Conservation (phyloP, 192 early-diverging fungal genomes). For the Dissophora globulifera region DNA sequence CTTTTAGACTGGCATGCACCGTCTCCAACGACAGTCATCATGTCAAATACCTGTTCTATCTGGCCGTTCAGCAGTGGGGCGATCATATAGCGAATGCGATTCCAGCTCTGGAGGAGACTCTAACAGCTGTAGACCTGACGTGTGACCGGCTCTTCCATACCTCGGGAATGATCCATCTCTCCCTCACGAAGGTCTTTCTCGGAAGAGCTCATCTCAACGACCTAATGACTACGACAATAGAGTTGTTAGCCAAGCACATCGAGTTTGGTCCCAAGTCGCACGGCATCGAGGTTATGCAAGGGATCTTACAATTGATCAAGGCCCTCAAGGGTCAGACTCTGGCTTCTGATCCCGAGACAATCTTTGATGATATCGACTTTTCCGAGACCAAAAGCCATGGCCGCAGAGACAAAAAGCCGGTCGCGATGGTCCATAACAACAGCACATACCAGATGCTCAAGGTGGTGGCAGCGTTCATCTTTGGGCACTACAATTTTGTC, state of each 20-base stretch:
- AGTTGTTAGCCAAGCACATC: constrained; percentile 32
- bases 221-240: constrained; percentile 32
- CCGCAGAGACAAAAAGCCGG: not conserved
- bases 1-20: constrained; percentile 21
- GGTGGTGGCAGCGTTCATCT: constrained; percentile 30
- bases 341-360: constrained; percentile 30
- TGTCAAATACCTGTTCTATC: constrained; percentile 39
- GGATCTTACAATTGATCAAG: constrained; percentile 44
- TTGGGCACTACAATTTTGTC: constrained; percentile 32
- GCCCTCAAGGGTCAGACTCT: constrained; percentile 37
- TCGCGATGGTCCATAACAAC: constrained; percentile 37
- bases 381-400: constrained; percentile 20
- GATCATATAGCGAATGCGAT: constrained; percentile 35
- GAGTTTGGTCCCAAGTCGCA: constrained; percentile 50
- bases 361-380: constrained; percentile 42
- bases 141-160: constrained; percentile 50
- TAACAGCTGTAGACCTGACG: constrained; percentile 44
- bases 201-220: constrained; percentile 39
- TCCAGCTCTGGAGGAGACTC: constrained; percentile 37
- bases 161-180: constrained; percentile 45
- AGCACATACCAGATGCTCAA: constrained; percentile 49
- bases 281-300: constrained; percentile 51
- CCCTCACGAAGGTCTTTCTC: constrained; percentile 31
- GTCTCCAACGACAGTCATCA: constrained; percentile 41
- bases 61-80: constrained; percentile 50